Evolutionary conservation across 108 stramenopile species (phyloP).

Genomic region (Cyclotella distinguenda): DNA sequence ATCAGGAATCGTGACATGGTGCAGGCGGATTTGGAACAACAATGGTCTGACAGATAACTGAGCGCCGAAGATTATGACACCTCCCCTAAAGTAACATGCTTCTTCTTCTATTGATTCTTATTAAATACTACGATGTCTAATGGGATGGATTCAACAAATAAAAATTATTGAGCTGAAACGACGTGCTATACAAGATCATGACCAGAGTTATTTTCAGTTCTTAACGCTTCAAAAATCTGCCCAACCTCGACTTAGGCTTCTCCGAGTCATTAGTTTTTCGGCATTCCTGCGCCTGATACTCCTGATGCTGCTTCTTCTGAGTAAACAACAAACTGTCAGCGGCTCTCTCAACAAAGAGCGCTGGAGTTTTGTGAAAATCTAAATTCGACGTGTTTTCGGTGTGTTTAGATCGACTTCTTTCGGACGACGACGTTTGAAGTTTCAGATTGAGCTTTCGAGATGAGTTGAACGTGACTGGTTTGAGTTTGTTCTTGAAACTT

Average conservation of each 20-base stretch:
- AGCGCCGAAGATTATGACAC: no score
- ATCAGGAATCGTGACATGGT: no score
- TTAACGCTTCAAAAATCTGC: slow-evolving; percentile 3
- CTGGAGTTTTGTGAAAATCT: background rate
- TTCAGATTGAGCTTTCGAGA: background rate
- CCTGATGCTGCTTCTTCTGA: slow-evolving; percentile 1
- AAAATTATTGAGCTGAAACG: no score
- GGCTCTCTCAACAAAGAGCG: slow-evolving; percentile 2
- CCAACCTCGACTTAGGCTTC: slow-evolving; percentile 1
- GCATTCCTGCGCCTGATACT: background rate
- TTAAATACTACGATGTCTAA: no score
- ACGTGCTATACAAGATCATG: no score
- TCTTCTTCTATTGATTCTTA: no score
- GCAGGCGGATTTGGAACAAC: no score
- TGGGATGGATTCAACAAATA: no score
- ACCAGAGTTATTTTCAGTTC: no score
- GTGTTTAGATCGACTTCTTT: slow-evolving; percentile 1
- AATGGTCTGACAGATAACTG: no score
- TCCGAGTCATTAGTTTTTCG: background rate
- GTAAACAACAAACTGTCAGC: slow-evolving; percentile 1
- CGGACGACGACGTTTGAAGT: slow-evolving; percentile 3
- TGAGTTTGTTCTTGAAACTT: slow-evolving; percentile 10
- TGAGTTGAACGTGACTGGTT: background rate
- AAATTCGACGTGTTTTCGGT: background rate
- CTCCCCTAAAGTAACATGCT: no score